These are phyloP conservation scores for Starmerella vaccinii DNA, from an alignment of 805 yeast genomes.

Conservation along the genomic window DNA sequence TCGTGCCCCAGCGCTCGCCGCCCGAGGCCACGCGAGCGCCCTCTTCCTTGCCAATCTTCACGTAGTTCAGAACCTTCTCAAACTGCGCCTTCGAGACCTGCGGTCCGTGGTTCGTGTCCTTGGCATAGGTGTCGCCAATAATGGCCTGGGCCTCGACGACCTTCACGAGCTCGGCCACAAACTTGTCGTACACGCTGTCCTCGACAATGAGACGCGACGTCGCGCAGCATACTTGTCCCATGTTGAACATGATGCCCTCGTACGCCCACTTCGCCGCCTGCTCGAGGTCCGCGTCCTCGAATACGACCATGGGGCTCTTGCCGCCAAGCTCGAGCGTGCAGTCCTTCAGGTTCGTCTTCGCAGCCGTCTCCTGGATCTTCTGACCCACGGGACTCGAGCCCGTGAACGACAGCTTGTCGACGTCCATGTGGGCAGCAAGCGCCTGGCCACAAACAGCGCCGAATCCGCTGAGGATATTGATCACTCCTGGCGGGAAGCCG, in stretches of 20 bases:
- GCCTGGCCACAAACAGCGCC: constrained; percentile 81
- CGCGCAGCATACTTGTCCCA: constrained; percentile 94
- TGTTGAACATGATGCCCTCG: constrained; percentile 79
- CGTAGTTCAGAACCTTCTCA: constrained; percentile 64
- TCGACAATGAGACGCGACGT: constrained; percentile 87
- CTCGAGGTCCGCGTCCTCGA: constrained; percentile 73
- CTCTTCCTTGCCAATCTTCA: constrained; percentile 66
- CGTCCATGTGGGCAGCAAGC: constrained; percentile 63
- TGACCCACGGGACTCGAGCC: constrained; percentile 92
- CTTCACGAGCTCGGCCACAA: constrained; percentile 48
- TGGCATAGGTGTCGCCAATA: constrained; percentile 78
- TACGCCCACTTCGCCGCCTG: constrained; percentile 66
- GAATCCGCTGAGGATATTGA: constrained; percentile 76
- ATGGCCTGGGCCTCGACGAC: constrained; percentile 41
- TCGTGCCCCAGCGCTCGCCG: constrained; percentile 64
- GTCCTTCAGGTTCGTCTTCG: constrained; percentile 72
- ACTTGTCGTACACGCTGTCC: constrained; percentile 70
- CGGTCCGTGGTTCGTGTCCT: constrained; percentile 77
- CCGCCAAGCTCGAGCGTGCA: constrained; percentile 95
- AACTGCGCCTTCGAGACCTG: constrained; percentile 76
- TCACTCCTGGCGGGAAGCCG: constrained; percentile 85
- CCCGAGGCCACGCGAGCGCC: constrained; percentile 67
- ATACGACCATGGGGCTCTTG: constrained; percentile 84
- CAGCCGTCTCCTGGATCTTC: constrained; percentile 67
- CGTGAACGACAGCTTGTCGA: constrained; percentile 87